Base-by-base conservation (phyloP, 257 asterid genomes). In the Przewalskia tangutica region DNA sequence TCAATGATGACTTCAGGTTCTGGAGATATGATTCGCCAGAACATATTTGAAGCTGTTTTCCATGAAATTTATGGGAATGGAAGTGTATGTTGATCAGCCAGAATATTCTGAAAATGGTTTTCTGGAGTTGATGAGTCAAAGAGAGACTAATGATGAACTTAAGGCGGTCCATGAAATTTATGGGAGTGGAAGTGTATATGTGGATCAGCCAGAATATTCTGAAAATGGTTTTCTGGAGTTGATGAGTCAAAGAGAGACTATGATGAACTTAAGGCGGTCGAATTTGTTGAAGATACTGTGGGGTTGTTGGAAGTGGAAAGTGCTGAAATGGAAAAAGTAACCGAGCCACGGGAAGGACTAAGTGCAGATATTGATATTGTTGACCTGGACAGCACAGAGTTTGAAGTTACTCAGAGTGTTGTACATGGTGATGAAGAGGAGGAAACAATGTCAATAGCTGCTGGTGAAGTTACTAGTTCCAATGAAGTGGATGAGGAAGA, bases 31-130 rank as follows among this genome's bases (percentile, higher is more conserved):
- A 60, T 83, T 56, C 88, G 83, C 83, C 85, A 85, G n/a, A 65
- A 65, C 79, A 54, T 86, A 65, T 79, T 86, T 55, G 93, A 86
- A 67, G 84, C 83, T 67, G 77, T 82, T 59, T 51, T 81, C 42
- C 13, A 50, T 7, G 80, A 75, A 75, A 27, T 12, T 23, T 75
- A 83, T 36, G 34, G 85, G 85, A 51, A 59, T 10, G 85, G 55
- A 7, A 60, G 55, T 66, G 46, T 9, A 14, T 80, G 81, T 40
- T n/a, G 70, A 70, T 13, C 38, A 34, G 14, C 48, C 42, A 8
- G 53, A 56, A 38, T n/a, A 64, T 42, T 23, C 58, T 17, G 67
- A 70, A 23, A 14, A 68, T 23, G 81, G 87, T 78, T 79, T 85
- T 68, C 60, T 77, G 70, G 81, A 66, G 20, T 44, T 64, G 32